These are phyloP conservation scores for Leccinum cinnamomeum DNA, from an alignment of 1,284 basidiomycete species.

Conservation along the genomic window DNA sequence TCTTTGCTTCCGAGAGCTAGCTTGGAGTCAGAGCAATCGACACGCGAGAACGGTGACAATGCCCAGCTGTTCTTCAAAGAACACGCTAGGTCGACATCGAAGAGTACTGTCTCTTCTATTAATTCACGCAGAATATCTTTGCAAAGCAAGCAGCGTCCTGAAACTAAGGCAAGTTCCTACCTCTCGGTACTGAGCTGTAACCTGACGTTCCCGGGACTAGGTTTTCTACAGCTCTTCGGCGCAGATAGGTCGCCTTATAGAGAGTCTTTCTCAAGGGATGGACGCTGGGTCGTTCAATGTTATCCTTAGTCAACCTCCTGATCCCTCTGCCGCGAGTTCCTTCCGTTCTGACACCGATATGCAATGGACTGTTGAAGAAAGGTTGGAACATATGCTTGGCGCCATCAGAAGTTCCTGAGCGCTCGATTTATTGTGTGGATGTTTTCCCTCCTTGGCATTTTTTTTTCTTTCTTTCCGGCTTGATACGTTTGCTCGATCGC, in stretches of 20 bases:
- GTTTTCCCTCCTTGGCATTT: constrained; percentile 14
- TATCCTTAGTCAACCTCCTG: constrained; percentile 40
- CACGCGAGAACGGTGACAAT: constrained; percentile 52
- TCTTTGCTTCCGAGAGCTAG: constrained; percentile 66
- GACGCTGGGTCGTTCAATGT: constrained; percentile 83
- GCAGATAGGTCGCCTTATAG: constrained; percentile 78
- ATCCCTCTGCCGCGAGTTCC: constrained; percentile 59
- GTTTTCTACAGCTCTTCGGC: constrained; percentile 76
- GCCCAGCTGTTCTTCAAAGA: constrained; percentile 74
- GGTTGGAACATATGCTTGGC: constrained; percentile 71
- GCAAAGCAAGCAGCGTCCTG: constrained; percentile 59
- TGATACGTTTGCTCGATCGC: constrained; percentile 20
- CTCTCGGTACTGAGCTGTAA: constrained; percentile 16
- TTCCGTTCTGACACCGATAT: constrained; percentile 59
- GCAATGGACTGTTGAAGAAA: constrained; percentile 72
- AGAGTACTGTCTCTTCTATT: constrained; percentile 60
- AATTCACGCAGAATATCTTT: constrained; percentile 56
- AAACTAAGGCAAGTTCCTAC: constrained; percentile 66
- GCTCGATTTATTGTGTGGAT: constrained; percentile 25
- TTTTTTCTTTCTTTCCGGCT: constrained; percentile 1
- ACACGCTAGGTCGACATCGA: constrained; percentile 64
- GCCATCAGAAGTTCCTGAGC: constrained; percentile 45
- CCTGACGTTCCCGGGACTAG: constrained; percentile 39
- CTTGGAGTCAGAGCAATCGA: constrained; percentile 72
- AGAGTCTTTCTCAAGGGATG: constrained; percentile 72